Evolutionary conservation across 2,329 filamentous ascomycete species (phyloP).

Genomic region (Beauveria caledonica): DNA sequence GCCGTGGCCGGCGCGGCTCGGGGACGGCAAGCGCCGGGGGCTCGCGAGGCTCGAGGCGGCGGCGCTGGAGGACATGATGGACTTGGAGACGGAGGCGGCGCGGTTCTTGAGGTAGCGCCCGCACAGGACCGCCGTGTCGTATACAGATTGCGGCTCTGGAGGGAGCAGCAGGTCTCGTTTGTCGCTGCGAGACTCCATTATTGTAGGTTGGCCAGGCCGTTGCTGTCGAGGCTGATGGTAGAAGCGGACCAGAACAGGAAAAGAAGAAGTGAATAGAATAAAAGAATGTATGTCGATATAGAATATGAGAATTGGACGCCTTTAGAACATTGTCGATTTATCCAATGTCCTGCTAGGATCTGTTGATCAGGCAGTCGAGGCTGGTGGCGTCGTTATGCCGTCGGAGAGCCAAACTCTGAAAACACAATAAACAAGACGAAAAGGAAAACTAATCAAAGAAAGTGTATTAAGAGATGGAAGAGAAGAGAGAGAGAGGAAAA

Average conservation of each 20-base stretch:
- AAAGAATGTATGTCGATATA: neutral
- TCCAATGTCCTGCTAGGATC: too few species aligned
- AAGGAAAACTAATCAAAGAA: neutral
- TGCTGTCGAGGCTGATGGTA: neutral
- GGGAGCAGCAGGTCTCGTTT: conserved; percentile 1
- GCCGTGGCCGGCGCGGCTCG: neutral
- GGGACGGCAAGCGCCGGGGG: neutral
- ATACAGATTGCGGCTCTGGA: neutral
- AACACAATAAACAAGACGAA: neutral
- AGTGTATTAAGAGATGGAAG: neutral
- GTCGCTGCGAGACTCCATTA: neutral
- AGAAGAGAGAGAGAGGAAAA: neutral
- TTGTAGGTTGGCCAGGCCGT: neutral
- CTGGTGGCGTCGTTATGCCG: neutral
- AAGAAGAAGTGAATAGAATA: neutral
- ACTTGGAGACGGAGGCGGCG: neutral
- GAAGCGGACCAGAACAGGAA: too few species aligned
- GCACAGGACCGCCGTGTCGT: neutral
- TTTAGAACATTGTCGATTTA: too few species aligned
- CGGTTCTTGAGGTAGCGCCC: conserved; percentile 3
- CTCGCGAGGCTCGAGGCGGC: neutral
- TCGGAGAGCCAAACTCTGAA: neutral
- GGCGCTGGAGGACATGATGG: neutral
- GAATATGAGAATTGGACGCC: neutral
- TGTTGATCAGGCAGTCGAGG: neutral